Evolutionary conservation across 2,329 filamentous ascomycete species (phyloP).

Genomic region (Colletotrichum camelliae): DNA sequence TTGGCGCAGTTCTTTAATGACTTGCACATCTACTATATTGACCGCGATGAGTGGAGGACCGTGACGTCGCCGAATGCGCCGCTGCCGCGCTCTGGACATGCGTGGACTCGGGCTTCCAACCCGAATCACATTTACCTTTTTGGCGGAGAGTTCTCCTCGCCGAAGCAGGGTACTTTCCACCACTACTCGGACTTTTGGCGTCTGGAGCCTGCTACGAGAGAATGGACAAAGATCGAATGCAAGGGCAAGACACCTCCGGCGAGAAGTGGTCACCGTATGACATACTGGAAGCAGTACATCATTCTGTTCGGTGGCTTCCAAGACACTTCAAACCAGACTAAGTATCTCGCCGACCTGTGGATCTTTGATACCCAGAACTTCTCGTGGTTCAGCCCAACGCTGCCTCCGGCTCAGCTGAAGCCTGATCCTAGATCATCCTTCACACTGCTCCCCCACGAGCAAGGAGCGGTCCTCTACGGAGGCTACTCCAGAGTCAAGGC

Average conservation of each 20-base stretch:
- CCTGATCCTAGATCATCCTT: constrained; percentile 93
- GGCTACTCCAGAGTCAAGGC: constrained; percentile 93
- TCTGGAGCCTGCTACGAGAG: constrained; percentile 80
- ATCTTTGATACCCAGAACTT: constrained; percentile 91
- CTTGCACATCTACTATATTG: constrained; percentile 75
- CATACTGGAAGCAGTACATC: constrained; percentile 96
- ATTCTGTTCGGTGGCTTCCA: constrained; percentile 96
- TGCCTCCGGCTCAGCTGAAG: constrained; percentile 82
- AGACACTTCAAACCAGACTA: constrained; percentile 93
- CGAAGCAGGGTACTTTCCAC: constrained; percentile 98
- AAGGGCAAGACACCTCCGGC: constrained; percentile 82
- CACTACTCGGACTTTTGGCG: constrained; percentile 99
- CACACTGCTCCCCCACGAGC: constrained; percentile 87
- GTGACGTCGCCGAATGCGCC: constrained; percentile 92
- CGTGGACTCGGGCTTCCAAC: constrained; percentile 91
- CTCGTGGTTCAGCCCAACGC: constrained; percentile 78
- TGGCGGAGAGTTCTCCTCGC: constrained; percentile 94
- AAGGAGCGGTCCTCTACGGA: constrained; percentile 88
- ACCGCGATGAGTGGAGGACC: constrained; percentile 87
- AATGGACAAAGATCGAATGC: constrained; percentile 90
- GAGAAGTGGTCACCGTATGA: constrained; percentile 93
- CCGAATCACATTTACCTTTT: constrained; percentile 87
- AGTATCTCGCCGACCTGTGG: constrained; percentile 93
- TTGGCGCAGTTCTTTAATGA: constrained; percentile 77
- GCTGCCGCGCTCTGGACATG: constrained; percentile 88